Conservation (phyloP, 805 yeast species). For the Zygosaccharomyces siamensis region DNA sequence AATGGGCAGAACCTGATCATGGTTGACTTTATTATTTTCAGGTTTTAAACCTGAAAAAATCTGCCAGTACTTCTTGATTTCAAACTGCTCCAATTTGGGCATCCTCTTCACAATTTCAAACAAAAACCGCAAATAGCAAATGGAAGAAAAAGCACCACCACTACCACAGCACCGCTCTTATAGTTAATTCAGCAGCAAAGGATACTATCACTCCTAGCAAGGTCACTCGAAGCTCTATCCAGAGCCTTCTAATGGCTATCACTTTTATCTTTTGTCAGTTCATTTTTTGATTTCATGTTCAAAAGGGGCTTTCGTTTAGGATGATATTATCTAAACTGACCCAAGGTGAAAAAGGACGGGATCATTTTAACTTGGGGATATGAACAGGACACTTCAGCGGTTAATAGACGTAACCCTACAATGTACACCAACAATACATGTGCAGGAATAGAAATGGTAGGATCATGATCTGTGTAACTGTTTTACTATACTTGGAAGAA, state of each 20-base stretch:
- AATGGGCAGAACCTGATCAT: constrained; percentile 80
- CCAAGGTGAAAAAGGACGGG: not conserved
- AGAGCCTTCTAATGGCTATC: not conserved
- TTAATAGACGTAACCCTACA: not conserved
- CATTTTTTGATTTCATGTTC: not conserved
- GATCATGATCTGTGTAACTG: not conserved
- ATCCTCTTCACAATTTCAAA: constrained; percentile 13
- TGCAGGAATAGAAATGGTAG: not conserved
- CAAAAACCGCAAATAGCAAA: not conserved
- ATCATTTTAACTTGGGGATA: not conserved
- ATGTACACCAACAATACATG: not conserved
- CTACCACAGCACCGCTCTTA: not conserved
- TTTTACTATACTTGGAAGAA: not conserved
- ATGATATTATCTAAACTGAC: not conserved
- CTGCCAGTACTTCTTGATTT: constrained; percentile 96
- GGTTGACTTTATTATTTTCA: constrained; percentile 67
- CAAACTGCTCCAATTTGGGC: constrained; percentile 88
- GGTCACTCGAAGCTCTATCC: not conserved
- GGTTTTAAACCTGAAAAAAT: constrained; percentile 90
- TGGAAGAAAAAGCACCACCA: not conserved
- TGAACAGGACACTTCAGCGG: not conserved
- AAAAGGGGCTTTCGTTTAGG: not conserved
- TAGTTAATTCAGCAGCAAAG: not conserved
- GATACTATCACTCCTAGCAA: not conserved
- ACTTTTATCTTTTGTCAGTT: not conserved